These are phyloP conservation scores for Geosmithia putterillii DNA, from an alignment of 2,329 filamentous ascomycete genomes.

Conservation along the genomic window DNA sequence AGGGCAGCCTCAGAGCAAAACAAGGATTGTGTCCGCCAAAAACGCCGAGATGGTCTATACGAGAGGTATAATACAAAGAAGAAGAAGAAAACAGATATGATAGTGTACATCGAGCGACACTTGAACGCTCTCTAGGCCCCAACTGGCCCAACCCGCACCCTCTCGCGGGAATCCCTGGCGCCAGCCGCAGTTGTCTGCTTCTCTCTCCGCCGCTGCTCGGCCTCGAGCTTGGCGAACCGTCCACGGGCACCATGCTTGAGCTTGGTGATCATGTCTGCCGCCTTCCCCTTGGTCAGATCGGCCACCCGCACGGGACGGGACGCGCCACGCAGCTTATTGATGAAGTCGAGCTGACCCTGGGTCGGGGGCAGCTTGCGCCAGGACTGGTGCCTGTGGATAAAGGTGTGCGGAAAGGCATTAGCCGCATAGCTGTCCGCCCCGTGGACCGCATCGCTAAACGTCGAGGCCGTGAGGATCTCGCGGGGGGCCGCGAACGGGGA, in stretches of 20 bases:
- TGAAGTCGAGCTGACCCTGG: constrained; percentile 51
- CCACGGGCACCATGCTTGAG: constrained; percentile 69
- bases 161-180: constrained; percentile 31
- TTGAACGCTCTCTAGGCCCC: too few relatives aligned
- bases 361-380: constrained; percentile 63
- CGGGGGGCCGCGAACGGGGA: constrained; percentile 58
- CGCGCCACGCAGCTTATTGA: constrained; percentile 52
- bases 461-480: constrained; percentile 50
- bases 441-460: constrained; percentile 65
- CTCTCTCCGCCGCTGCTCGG: constrained; percentile 35
- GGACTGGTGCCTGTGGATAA: constrained; percentile 51
- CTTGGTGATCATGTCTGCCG: constrained; percentile 86
- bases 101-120: too few relatives aligned
- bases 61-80: too few relatives aligned
- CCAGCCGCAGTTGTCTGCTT: constrained; percentile 22
- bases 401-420: constrained; percentile 50
- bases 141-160: constrained; percentile 44
- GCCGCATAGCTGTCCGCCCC: constrained; percentile 73
- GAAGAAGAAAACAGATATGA: too few relatives aligned
- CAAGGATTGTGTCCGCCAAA: too few relatives aligned
- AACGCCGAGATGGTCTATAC: too few relatives aligned
- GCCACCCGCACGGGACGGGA: constrained; percentile 36
- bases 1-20: too few relatives aligned
- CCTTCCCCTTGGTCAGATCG: constrained; percentile 66
- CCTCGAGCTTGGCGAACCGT: constrained; percentile 42